Conservation (phyloP, 371 early-diverging fungal genomes). For the Mortierella sp. region DNA sequence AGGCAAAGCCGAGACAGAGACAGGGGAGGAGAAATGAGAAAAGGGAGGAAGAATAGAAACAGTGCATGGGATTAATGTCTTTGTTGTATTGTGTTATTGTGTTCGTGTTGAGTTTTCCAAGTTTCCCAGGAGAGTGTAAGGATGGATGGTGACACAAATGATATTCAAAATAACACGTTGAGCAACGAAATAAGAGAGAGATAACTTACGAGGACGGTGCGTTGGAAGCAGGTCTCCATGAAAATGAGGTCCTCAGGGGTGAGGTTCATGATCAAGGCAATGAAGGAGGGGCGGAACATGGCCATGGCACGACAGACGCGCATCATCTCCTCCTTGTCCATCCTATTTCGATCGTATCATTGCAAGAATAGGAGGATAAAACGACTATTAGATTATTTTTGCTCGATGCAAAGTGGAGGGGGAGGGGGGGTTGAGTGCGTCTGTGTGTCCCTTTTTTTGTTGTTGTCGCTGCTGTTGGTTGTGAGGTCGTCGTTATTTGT, state of each 20-base stretch:
- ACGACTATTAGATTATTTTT: background rate
- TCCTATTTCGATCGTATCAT: constrained; percentile 62
- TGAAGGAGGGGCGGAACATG: constrained; percentile 90
- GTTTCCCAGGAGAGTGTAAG: background rate
- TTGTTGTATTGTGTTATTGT: background rate
- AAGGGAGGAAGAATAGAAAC: background rate
- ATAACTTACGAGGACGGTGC: constrained; percentile 79
- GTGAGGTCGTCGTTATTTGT: background rate
- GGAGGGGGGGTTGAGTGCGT: background rate
- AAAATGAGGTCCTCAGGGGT: constrained; percentile 93
- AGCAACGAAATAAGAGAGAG: constrained; percentile 1
- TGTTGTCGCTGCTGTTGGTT: background rate
- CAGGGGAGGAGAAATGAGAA: background rate
- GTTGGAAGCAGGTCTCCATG: constrained; percentile 94
- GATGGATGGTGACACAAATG: constrained; percentile 7
- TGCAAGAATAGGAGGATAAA: background rate
- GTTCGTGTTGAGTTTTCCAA: background rate
- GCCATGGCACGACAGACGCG: constrained; percentile 90
- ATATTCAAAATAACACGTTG: background rate
- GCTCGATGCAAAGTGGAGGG: background rate
- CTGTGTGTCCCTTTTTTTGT: constrained; percentile 2
- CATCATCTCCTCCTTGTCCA: constrained; percentile 88
- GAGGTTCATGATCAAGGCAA: constrained; percentile 91
- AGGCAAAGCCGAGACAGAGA: background rate
- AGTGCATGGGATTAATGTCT: background rate